These are phyloP conservation scores for Phytophthora pisi DNA, from an alignment of 352 stramenopile species.

Conservation along the genomic window DNA sequence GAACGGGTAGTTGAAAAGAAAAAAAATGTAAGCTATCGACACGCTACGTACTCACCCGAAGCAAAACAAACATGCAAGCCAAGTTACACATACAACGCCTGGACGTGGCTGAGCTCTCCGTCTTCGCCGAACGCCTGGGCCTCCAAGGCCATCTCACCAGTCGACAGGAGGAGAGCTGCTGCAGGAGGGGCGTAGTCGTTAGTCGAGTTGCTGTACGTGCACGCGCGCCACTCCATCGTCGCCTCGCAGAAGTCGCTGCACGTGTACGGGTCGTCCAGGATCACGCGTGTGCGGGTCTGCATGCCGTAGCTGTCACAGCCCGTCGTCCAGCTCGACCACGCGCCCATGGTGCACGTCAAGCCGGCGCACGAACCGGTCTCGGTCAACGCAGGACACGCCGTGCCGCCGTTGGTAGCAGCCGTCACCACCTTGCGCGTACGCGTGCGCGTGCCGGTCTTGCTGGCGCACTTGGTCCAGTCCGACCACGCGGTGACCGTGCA, in stretches of 20 bases:
- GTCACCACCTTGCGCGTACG: conserved; percentile 50
- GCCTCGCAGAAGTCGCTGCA: conserved; percentile 28
- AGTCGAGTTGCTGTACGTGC: conserved; percentile 45
- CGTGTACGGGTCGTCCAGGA: conserved; percentile 50
- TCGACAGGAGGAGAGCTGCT: conserved; percentile 15
- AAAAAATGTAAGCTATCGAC: not conserved
- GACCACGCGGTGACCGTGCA: conserved; percentile 58
- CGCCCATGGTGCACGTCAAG: conserved; percentile 54
- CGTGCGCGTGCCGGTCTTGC: conserved; percentile 37
- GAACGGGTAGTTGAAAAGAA: not conserved
- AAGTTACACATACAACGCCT: conserved; percentile 3
- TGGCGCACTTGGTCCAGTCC: conserved; percentile 52
- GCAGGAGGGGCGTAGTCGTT: conserved; percentile 28
- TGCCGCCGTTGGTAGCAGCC: conserved; percentile 37
- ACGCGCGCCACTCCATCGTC: conserved; percentile 35
- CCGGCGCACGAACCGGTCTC: conserved; percentile 44
- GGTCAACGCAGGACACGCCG: conserved; percentile 43
- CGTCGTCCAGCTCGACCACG: conserved; percentile 56
- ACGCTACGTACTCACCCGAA: not conserved
- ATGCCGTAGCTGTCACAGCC: conserved; percentile 50
- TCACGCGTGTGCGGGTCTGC: conserved; percentile 44
- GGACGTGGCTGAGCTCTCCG: not conserved
- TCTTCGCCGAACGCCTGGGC: conserved; percentile 23
- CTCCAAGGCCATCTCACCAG: conserved; percentile 11
- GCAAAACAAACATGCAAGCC: not conserved